Evolutionary conservation across 2,329 filamentous ascomycete species (phyloP), one percentile per base, ranked within the genome.

Genomic region (Davidsoniella neocaledoniae): DNA sequence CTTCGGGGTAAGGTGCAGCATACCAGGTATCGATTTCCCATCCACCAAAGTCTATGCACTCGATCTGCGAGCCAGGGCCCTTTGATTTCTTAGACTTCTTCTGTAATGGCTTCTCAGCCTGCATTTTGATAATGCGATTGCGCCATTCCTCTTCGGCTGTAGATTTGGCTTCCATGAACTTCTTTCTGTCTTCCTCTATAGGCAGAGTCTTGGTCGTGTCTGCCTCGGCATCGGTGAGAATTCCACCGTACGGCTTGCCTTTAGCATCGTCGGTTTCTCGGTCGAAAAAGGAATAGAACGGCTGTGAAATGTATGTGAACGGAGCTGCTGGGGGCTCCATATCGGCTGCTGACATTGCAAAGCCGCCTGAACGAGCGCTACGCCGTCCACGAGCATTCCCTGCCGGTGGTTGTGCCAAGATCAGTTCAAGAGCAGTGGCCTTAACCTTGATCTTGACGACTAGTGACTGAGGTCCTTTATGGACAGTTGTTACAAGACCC

Each of bases 1-100:
- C 91, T 62, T 95, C 91, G 0, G 91, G 91, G 62, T 98, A 98
- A 10, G 91, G 93, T 38, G 91, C 91, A 26, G 91, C 90, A 66
- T 98, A 95, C 88, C 91, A 96, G 2, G 91, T 98, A 62, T 98
- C 91, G 58, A 98, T 98, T 64, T 98, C 91, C 73, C 83, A 93
- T 47, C 87, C 86, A 43, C 91, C 91, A 66, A 98, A 96, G 59
- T 94, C 91, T 67, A 98, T 94, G 66, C 88, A 95, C 64, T 96
- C 93, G 62, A 98, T 96, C 66, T 95, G 91, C 63, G 88, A 96
- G 4, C 86, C 85, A 25, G 86, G 86, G 0, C 85, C 86, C n/a
- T 79, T 78, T 3, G 81, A 70, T 60, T 94, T 94, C 57, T 80
- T 79, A 16, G 77, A 68, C 59, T 78, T 81, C 58, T 78, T 81